Conservation (phyloP, 2,329 filamentous ascomycete genomes). For the Zasmidium citrigriseum region DNA sequence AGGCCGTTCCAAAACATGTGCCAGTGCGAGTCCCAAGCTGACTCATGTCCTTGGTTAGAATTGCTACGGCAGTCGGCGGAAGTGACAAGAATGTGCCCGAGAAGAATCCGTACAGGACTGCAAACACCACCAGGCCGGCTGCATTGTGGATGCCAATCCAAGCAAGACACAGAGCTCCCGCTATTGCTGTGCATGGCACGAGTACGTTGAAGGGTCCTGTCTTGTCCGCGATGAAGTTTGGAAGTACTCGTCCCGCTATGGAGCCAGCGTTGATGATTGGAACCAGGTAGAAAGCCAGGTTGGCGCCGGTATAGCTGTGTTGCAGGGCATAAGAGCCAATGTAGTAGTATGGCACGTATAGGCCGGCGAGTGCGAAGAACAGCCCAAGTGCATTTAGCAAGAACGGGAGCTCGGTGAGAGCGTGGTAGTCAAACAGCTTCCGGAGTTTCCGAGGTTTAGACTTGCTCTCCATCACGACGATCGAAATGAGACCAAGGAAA, state of each 20-base stretch:
- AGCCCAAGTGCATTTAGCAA: background rate
- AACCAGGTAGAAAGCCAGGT: slow-evolving; percentile 63
- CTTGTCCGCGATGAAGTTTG: slow-evolving; percentile 59
- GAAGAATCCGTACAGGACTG: slow-evolving; percentile 21
- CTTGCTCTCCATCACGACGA: background rate
- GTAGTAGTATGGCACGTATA: slow-evolving; percentile 55
- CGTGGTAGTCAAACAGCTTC: slow-evolving; percentile 35
- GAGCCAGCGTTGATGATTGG: slow-evolving; percentile 65
- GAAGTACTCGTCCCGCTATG: slow-evolving; percentile 56
- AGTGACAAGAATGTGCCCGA: slow-evolving; percentile 32
- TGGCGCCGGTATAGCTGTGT: too few species aligned
- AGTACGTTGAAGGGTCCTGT: slow-evolving; percentile 57
- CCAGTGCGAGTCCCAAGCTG: slow-evolving; percentile 55
- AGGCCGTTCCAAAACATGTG: slow-evolving; percentile 54
- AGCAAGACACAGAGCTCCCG: slow-evolving; percentile 15
- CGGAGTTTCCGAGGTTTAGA: slow-evolving; percentile 41
- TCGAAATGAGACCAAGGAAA: slow-evolving; percentile 3
- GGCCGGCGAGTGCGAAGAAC: slow-evolving; percentile 44
- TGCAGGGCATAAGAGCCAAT: slow-evolving; percentile 61
- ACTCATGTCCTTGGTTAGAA: slow-evolving; percentile 42
- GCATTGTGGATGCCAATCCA: slow-evolving; percentile 18
- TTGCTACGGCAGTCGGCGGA: slow-evolving; percentile 48
- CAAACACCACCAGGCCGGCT: slow-evolving; percentile 16
- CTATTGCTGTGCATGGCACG: slow-evolving; percentile 34
- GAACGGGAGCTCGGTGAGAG: slow-evolving; percentile 38